phyloP scores from a whole-genome alignment of 164 flowering plant species.

The Magnolia changhungtana region DNA sequence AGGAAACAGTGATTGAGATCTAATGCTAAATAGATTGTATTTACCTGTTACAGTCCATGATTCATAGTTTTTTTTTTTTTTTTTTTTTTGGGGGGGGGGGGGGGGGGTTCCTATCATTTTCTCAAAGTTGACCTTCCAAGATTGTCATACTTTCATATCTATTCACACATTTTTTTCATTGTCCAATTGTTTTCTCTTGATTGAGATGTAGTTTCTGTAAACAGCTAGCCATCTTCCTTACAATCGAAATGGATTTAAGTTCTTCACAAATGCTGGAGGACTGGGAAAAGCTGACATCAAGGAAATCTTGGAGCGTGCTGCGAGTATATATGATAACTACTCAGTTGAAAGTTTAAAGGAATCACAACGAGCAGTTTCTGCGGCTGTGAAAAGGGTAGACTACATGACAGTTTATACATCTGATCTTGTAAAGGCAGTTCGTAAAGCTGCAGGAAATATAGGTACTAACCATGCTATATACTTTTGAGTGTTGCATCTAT shows the following conservation, averaged over 20 bases:
- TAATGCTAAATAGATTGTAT: neutral
- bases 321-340: constrained; percentile 51
- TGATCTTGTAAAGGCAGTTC: constrained; percentile 87
- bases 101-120: neutral
- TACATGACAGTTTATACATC: constrained; percentile 86
- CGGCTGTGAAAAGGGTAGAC: constrained; percentile 64
- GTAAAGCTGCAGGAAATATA: constrained; percentile 77
- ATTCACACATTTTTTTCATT: neutral
- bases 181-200: neutral
- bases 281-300: constrained; percentile 91
- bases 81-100: neutral
- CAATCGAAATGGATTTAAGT: constrained; percentile 94
- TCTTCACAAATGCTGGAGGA: constrained; percentile 92
- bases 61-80: neutral
- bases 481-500: neutral
- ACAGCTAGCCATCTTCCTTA: constrained; percentile 99
- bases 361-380: constrained; percentile 36
- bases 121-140: neutral
- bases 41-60: neutral
- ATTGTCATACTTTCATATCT: too few species aligned
- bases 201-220: constrained; percentile 15
- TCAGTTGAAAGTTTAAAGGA: constrained; percentile 35
- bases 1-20: neutral
- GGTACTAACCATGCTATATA: constrained; percentile 35
- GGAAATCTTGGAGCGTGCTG: constrained; percentile 86